Base-by-base conservation (phyloP, 768 basidiomycete genomes). In the Psilocybe tampanensis region DNA sequence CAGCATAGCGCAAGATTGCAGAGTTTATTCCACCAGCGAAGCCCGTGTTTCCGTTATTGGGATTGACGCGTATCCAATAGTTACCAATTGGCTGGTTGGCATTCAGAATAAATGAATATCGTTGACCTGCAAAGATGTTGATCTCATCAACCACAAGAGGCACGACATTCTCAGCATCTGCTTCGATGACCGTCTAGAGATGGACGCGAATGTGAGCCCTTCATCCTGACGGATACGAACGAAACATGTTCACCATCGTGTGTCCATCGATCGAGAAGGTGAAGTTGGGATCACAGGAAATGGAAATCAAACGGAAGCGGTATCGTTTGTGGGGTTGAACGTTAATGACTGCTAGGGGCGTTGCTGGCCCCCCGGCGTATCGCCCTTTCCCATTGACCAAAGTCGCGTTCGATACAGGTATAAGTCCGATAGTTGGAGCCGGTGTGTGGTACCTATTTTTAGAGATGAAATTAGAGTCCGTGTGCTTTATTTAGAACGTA, bases 351-450 rank as follows among this genome's bases (percentile, higher is more conserved):
- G 80, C 62, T 11, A 83, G 71, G 0, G 67, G 64, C 9, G 72
- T 61, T 0, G 60, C 49, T 8, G 79, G 70, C 2, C 74, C 74
- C 29, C 69, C 73, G 11, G 64, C 21, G 54, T 68, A 78, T 23
- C 81, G 78, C 18, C 83, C 83, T 18, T 73, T 68, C 0, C 82
- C 82, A 55, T 83, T 83, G 60, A 83, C 79, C 12, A 82, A 63
- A 0, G 76, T 75, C 1, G 76, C 52, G 54, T 72, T 70, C 2
- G 76, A 56, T 4, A 58, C 61, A 11, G 75, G 71, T 21, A 69
- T 56, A 7, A 54, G 39, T 4, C 72, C 71, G 5, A 70, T 67
- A 4, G 64, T 41, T 2, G 58, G 64, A 1, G 74, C 67, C 18
- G 64, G 64, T 2, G 52, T 52, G 33, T 74, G 73, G 52, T 72